Evolutionary conservation across 2,329 filamentous ascomycete species (phyloP).

Genomic region (Fusarium sp.): DNA sequence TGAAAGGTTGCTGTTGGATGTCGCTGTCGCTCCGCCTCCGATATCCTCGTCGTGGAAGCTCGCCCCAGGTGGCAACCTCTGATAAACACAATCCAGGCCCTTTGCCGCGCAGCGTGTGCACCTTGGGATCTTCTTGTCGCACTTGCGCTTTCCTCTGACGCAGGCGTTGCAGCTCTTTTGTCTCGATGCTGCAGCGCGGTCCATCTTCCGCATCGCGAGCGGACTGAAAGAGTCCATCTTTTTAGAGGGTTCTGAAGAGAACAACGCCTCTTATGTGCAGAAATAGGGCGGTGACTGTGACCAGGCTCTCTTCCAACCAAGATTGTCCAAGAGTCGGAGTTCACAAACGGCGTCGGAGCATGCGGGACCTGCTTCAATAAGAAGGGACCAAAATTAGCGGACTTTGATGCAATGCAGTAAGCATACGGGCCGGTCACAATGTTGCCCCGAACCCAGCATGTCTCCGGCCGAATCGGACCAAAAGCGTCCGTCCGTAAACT

Average conservation of each 20-base stretch:
- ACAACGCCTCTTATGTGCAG: conserved; percentile 8
- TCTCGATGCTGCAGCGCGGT: conserved; percentile 53
- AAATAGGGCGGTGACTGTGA: neutral
- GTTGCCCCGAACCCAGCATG: conserved; percentile 21
- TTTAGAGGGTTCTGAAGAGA: neutral
- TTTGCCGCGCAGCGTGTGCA: conserved; percentile 55
- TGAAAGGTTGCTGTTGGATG: conserved; percentile 2
- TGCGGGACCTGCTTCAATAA: conserved; percentile 1
- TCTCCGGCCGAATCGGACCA: conserved; percentile 20
- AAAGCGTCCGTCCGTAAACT: conserved; percentile 32
- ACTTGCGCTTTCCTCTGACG: conserved; percentile 57
- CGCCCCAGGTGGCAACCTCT: conserved; percentile 46
- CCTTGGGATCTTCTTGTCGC: conserved; percentile 55
- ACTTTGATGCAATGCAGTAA: conserved; percentile 26
- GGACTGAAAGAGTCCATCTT: conserved; percentile 42
- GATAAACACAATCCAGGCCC: conserved; percentile 54
- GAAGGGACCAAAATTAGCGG: conserved; percentile 8
- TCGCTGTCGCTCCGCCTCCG: conserved; percentile 15
- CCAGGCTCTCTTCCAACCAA: conserved; percentile 11
- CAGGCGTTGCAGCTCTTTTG: conserved; percentile 61
- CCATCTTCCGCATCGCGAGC: conserved; percentile 43
- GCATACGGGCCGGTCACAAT: conserved; percentile 29
- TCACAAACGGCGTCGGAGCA: conserved; percentile 27
- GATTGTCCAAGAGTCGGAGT: conserved; percentile 19
- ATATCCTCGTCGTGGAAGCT: conserved; percentile 36